Percentiles rank a stretch among this genome's conserved stretches.
These are phyloP conservation scores for Hydnomerulius pinastri DNA, from an alignment of 768 basidiomycete genomes.

Conservation along the genomic window DNA sequence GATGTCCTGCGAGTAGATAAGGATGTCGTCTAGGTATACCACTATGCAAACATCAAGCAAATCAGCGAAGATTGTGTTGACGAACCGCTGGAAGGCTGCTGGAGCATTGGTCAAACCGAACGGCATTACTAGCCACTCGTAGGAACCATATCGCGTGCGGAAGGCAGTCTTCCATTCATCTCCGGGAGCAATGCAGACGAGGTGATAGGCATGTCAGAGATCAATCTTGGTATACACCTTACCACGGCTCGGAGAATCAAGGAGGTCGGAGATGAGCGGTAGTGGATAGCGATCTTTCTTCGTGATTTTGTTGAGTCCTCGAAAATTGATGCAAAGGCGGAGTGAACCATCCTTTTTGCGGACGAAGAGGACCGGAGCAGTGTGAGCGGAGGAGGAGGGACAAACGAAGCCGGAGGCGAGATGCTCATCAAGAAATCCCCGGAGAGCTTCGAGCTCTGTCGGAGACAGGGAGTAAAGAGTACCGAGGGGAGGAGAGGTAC, in stretches of 20 bases:
- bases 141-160: neutral
- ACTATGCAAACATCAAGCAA: too few species aligned
- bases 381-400: conserved; percentile 26
- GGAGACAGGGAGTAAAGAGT: conserved; percentile 38
- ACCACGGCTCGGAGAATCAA: too few species aligned
- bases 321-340: conserved; percentile 26
- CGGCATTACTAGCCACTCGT: too few species aligned
- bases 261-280: too few species aligned
- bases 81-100: too few species aligned
- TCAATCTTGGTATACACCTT: conserved; percentile 33
- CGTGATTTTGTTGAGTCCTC: too few species aligned
- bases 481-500: conserved; percentile 24
- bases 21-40: too few species aligned
- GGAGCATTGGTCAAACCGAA: too few species aligned
- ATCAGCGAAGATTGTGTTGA: too few species aligned
- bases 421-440: neutral
- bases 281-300: too few species aligned
- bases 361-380: conserved; percentile 28
- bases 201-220: neutral
- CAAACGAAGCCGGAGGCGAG: conserved; percentile 35
- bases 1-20: too few species aligned
- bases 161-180: neutral
- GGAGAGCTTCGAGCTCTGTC: neutral
- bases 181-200: neutral
- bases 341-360: conserved; percentile 35